Conservation (phyloP, 2,329 filamentous ascomycete genomes). For the Paraconiothyrium brasiliense region DNA sequence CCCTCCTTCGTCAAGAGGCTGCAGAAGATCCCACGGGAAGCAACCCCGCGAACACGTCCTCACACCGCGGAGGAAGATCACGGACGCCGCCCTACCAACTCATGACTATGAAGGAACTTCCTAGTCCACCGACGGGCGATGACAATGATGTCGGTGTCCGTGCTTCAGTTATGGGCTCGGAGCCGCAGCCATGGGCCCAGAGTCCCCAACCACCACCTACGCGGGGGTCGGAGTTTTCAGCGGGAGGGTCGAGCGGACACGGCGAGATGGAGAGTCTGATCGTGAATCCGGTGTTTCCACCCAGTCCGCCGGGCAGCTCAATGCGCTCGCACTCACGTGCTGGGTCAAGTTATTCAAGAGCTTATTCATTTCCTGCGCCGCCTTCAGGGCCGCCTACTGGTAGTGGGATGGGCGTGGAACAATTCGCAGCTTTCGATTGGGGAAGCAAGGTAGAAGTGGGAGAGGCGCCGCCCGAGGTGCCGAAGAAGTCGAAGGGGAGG, state of each 20-base stretch:
- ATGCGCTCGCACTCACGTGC: slow-evolving; percentile 42
- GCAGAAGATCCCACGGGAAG: not conserved
- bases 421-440: slow-evolving; percentile 11
- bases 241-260: not conserved
- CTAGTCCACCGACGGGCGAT: slow-evolving; percentile 24
- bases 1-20: slow-evolving; percentile 20
- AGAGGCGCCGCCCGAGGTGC: not conserved
- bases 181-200: slow-evolving; percentile 21
- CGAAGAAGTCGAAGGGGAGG: slow-evolving; percentile 12
- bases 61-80: slow-evolving; percentile 5
- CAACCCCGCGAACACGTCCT: not conserved
- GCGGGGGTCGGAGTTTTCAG: slow-evolving; percentile 6
- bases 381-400: not conserved
- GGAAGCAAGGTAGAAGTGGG: not conserved
- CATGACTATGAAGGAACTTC: slow-evolving; percentile 45
- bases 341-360: slow-evolving; percentile 40
- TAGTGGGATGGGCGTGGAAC: not conserved
- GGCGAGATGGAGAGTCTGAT: slow-evolving; percentile 15
- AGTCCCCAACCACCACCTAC: slow-evolving; percentile 13
- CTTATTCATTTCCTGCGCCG: slow-evolving; percentile 15
- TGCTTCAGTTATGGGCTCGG: slow-evolving; percentile 21
- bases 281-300: slow-evolving; percentile 16
- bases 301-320: not conserved
- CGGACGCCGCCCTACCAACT: slow-evolving; percentile 30
- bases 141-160: slow-evolving; percentile 16